phyloP scores from a whole-genome alignment of 75 land plant genomes.

The Sequoia sempervirens region DNA sequence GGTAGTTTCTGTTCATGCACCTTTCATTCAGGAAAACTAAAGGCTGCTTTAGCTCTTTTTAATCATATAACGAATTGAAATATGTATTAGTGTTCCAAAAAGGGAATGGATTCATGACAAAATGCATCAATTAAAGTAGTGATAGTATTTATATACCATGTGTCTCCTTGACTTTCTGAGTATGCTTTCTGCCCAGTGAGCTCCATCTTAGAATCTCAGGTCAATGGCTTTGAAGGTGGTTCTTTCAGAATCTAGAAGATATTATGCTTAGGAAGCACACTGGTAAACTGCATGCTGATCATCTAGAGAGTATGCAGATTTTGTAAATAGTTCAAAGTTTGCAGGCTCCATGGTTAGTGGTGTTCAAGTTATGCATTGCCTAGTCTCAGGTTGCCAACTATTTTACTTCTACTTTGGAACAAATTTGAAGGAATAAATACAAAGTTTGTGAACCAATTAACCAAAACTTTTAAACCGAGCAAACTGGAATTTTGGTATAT shows the following conservation, averaged over 20 bases:
- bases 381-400: not conserved
- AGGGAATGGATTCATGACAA: not conserved
- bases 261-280: not conserved
- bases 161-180: not conserved
- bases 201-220: not conserved
- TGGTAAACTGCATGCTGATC: not conserved
- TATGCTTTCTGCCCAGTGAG: not conserved
- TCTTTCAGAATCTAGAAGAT: not conserved
- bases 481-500: not conserved
- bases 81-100: not conserved
- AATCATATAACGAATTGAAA: not conserved
- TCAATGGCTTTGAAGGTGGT: not conserved
- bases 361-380: not conserved
- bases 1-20: too few relatives aligned
- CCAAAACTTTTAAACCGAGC: not conserved
- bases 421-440: not conserved
- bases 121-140: not conserved
- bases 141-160: not conserved
- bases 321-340: too few relatives aligned
- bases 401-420: not conserved
- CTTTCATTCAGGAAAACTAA: not conserved
- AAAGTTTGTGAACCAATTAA: not conserved
- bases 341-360: not conserved
- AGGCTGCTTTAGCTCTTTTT: not conserved
- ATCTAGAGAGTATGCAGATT: too few relatives aligned